These are phyloP conservation scores for Colletotrichum nymphaeae DNA, from an alignment of 2,329 filamentous ascomycete genomes.

Conservation along the genomic window DNA sequence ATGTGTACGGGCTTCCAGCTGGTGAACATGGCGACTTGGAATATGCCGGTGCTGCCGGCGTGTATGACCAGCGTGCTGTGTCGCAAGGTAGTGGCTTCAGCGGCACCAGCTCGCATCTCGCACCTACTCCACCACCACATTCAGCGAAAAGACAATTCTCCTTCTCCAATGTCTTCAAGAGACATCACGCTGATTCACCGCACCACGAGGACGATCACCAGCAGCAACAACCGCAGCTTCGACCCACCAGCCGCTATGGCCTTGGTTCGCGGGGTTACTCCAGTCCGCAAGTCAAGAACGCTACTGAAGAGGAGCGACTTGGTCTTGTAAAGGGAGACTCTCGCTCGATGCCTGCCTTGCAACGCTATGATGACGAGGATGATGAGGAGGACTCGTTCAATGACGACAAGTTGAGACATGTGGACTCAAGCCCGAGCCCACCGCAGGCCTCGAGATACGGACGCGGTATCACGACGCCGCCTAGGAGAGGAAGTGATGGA, in stretches of 20 bases:
- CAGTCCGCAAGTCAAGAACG: constrained; percentile 58
- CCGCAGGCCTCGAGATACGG: constrained; percentile 49
- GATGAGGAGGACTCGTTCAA: constrained; percentile 45
- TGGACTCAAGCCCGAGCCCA: constrained; percentile 28
- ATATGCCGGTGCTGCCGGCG: constrained; percentile 60
- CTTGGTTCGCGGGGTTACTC: constrained; percentile 52
- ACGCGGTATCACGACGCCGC: constrained; percentile 54
- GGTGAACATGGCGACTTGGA: constrained; percentile 58
- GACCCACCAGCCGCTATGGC: constrained; percentile 37
- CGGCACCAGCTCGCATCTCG: constrained; percentile 53
- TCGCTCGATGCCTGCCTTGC: constrained; percentile 47
- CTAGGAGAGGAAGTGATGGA: constrained; percentile 45
- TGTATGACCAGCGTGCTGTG: constrained; percentile 45
- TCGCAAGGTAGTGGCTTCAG: constrained; percentile 54
- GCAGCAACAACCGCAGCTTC: constrained; percentile 36
- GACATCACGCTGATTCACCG: constrained; percentile 51
- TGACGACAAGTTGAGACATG: constrained; percentile 39
- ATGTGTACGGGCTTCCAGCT: constrained; percentile 56
- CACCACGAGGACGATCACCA: constrained; percentile 40
- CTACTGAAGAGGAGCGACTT: constrained; percentile 84
- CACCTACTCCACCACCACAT: constrained; percentile 72
- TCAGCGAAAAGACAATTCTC: constrained; percentile 84
- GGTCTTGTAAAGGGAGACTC: constrained; percentile 84
- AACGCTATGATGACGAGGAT: constrained; percentile 49
- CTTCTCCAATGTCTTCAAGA: constrained; percentile 86